phyloP scores from a whole-genome alignment of 768 basidiomycete genomes.

The Gelatoporia subvermispora region DNA sequence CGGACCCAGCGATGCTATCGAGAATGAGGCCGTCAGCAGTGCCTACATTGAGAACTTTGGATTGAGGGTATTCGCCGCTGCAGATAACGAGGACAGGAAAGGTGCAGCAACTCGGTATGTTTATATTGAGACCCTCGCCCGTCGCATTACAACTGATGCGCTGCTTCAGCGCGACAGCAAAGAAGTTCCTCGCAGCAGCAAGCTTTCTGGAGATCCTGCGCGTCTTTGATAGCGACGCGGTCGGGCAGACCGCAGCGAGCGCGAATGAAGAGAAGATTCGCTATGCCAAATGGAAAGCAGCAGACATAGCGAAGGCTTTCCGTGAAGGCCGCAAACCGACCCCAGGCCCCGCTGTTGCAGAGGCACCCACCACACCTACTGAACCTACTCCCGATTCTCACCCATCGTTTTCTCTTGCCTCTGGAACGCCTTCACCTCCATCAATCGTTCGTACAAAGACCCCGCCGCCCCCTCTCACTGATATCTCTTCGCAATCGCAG shows the following conservation, averaged over 20 bases:
- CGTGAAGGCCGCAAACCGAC: constrained; percentile 86
- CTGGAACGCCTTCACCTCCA: background rate
- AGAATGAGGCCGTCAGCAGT: constrained; percentile 74
- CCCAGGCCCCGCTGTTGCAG: constrained; percentile 67
- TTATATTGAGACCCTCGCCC: too few relatives aligned
- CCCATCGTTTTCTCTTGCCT: background rate
- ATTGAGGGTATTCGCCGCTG: constrained; percentile 77
- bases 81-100: constrained; percentile 87
- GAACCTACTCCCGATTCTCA: background rate
- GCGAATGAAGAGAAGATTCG: constrained; percentile 79
- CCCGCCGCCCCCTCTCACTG: constrained; percentile 8
- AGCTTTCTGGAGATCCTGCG: constrained; percentile 90
- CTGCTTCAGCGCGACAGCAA: constrained; percentile 69
- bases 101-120: constrained; percentile 71
- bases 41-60: constrained; percentile 97
- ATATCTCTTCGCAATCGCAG: constrained; percentile 7
- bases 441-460: constrained; percentile 8
- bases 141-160: background rate
- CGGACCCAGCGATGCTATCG: constrained; percentile 72
- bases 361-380: constrained; percentile 9
- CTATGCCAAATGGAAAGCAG: constrained; percentile 97
- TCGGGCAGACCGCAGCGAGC: constrained; percentile 17
- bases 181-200: constrained; percentile 91
- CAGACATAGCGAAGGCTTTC: constrained; percentile 89
- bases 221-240: constrained; percentile 51